These are phyloP conservation scores for Mycena filopes DNA, from an alignment of 768 basidiomycete species.

Conservation along the genomic window DNA sequence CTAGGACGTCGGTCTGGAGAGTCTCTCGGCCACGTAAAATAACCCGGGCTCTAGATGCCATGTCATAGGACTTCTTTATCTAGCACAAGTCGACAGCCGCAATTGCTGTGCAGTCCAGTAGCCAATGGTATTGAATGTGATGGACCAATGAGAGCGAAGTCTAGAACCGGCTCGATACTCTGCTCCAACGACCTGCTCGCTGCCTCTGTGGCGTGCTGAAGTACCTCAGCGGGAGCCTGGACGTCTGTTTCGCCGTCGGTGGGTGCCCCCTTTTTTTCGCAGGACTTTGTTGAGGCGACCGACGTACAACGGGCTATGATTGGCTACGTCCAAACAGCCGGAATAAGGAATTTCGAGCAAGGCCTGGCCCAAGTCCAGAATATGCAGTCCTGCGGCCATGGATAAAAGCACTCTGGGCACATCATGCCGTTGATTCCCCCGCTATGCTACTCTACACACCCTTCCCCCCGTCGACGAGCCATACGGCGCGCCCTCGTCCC, in stretches of 20 bases:
- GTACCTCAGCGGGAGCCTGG: neutral
- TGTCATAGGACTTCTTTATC: too few relatives aligned
- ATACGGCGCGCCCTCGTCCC: slow-evolving; percentile 6
- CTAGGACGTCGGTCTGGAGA: neutral
- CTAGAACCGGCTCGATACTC: slow-evolving; percentile 8
- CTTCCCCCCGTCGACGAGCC: slow-evolving; percentile 1
- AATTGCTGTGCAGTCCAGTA: neutral
- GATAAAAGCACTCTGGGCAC: slow-evolving; percentile 18
- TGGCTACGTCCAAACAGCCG: slow-evolving; percentile 1
- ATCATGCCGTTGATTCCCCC: slow-evolving; percentile 16
- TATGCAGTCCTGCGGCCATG: slow-evolving; percentile 2
- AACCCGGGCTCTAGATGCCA: neutral
- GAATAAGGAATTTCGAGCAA: neutral
- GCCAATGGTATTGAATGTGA: slow-evolving; percentile 8
- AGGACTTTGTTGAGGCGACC: neutral
- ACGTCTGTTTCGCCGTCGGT: neutral
- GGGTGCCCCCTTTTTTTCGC: neutral
- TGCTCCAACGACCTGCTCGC: neutral
- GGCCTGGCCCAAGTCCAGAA: slow-evolving; percentile 24
- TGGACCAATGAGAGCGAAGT: slow-evolving; percentile 7
- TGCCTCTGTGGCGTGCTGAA: neutral
- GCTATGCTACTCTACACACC: slow-evolving; percentile 5
- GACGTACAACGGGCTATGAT: neutral
- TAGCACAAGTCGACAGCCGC: neutral
- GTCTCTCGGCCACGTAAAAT: neutral